A percentile compares a stretch with the other conserved stretches of the same genome.
phyloP scores from a whole-genome alignment of 495 filamentous ascomycete species.

The Penicillium canescens region DNA sequence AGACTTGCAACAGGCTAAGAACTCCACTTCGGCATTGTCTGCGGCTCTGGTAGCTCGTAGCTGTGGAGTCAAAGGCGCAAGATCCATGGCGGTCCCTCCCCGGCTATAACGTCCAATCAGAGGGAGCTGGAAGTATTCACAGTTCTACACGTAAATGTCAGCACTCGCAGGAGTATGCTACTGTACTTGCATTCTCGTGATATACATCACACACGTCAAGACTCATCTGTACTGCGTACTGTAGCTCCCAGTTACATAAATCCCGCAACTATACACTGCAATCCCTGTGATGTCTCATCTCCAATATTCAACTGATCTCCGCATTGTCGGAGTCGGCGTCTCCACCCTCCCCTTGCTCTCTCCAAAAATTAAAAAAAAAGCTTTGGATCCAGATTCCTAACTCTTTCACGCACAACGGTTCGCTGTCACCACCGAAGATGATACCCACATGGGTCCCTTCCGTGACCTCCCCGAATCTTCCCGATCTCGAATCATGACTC shows the following conservation, averaged over 20 bases:
- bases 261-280: not conserved
- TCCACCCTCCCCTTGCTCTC: constrained; percentile 8
- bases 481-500: constrained; percentile 32
- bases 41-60: constrained; percentile 34
- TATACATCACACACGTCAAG: not conserved
- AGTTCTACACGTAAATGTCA: constrained; percentile 12
- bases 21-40: constrained; percentile 31
- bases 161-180: constrained; percentile 5
- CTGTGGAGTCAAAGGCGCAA: constrained; percentile 15
- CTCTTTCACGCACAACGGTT: constrained; percentile 34
- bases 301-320: constrained; percentile 10
- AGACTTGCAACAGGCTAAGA: not conserved
- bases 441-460: constrained; percentile 36
- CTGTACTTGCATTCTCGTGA: not conserved
- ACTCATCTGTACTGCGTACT: constrained; percentile 7
- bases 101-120: constrained; percentile 23
- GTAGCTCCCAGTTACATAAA: constrained; percentile 11
- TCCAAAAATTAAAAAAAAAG: constrained; percentile 25
- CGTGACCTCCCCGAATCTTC: constrained; percentile 41
- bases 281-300: not conserved
- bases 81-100: constrained; percentile 16
- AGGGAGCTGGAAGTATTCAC: not conserved
- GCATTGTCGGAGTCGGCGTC: constrained; percentile 18
- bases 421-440: constrained; percentile 39
- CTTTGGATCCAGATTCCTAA: constrained; percentile 33